Evolutionary conservation across 345 rosid genomes (phyloP), one percentile per base, ranked within the genome.

Genomic region (Hypericum androsaemum): DNA sequence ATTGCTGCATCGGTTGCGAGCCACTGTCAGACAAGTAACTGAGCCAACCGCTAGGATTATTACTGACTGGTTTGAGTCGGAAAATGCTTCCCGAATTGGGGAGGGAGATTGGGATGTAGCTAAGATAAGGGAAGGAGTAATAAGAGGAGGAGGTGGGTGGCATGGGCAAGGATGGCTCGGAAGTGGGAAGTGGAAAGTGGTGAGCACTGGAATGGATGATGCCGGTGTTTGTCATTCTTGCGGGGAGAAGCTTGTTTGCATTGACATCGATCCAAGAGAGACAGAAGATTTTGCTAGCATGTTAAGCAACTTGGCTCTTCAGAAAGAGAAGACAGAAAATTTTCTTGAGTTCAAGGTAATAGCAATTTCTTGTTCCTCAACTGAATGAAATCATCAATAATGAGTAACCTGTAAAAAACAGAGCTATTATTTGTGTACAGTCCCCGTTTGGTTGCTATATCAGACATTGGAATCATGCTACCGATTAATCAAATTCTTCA

Each of bases 91-190:
- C 8, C 63, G 64, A 61, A 50, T 74, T 6, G 87, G 85, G 64
- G 77, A 78, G 60, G 60, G 43, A 55, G 77, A 65, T 59, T 71
- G 77, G 76, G 72, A 73, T 47, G 52, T 14, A n/a, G 56, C 61
- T 37, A 55, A 60, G 12, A 53, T 80, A 46, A 61, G 57, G 52
- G 71, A 73, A 61, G 71, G 71, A 39, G 63, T 77, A 15, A 62
- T 49, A 67, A 71, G 63, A 67, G 64, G 71, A 51, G 92, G 87
- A 43, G 92, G 85, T 59, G 87, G 92, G 28, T 80, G 87, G 83
- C 92, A 80, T 53, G 85, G 84, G 51, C 71, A 64, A 14, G 92
- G 85, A 44, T 84, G 88, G 92, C 61, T 84, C 49, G 92, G 87
- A 8, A 78, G 59, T 56, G 87, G 85, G 46, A 76, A 57, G 58